Conservation (phyloP, 2,329 filamentous ascomycete species). For the Pezicula radicicola region DNA sequence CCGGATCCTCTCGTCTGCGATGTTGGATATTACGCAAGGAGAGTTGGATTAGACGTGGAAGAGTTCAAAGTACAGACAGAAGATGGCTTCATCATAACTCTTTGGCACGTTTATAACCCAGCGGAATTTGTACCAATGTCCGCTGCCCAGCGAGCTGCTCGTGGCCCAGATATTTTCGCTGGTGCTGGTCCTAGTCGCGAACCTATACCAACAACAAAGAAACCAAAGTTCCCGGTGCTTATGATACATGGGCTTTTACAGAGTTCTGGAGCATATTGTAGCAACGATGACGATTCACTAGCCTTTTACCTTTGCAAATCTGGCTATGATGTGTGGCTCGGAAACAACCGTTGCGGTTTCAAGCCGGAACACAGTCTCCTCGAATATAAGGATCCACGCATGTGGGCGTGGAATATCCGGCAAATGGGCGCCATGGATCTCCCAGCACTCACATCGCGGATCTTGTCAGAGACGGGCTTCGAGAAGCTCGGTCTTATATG, state of each 20-base stretch:
- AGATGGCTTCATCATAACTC: constrained; percentile 84
- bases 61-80: constrained; percentile 84
- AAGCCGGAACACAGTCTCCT: constrained; percentile 72
- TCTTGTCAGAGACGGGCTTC: constrained; percentile 80
- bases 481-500: constrained; percentile 77
- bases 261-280: constrained; percentile 83
- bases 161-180: constrained; percentile 62
- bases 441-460: constrained; percentile 73
- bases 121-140: constrained; percentile 59
- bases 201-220: constrained; percentile 31
- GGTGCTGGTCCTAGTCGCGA: constrained; percentile 29
- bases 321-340: constrained; percentile 93
- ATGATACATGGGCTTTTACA: constrained; percentile 88
- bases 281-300: constrained; percentile 84
- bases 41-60: constrained; percentile 85
- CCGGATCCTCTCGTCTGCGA: constrained; percentile 76
- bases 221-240: constrained; percentile 72
- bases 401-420: constrained; percentile 96
- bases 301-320: constrained; percentile 91
- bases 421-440: constrained; percentile 92
- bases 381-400: constrained; percentile 72
- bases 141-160: constrained; percentile 45
- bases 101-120: constrained; percentile 90
- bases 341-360: constrained; percentile 90
- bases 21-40: constrained; percentile 78